These are phyloP conservation scores for Apodospora peruviana DNA, from an alignment of 495 filamentous ascomycete genomes.

Conservation along the genomic window DNA sequence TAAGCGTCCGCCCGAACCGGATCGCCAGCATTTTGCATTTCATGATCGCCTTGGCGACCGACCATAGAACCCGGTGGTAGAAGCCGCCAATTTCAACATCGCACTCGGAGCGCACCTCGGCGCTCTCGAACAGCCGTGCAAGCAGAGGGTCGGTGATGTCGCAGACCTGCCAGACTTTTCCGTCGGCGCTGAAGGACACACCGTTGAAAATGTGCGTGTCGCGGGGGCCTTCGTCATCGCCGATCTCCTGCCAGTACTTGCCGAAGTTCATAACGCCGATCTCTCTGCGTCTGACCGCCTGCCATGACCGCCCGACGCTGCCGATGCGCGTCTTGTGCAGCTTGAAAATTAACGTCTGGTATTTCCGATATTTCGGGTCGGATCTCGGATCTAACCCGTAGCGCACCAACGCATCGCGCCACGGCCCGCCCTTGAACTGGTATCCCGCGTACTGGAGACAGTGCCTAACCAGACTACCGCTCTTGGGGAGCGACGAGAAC, in stretches of 20 bases:
- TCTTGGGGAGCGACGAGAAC: slow-evolving; percentile 30
- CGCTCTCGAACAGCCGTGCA: slow-evolving; percentile 43
- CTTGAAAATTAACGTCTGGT: slow-evolving; percentile 84
- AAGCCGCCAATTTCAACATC: slow-evolving; percentile 67
- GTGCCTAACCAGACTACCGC: slow-evolving; percentile 51
- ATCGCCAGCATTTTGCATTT: slow-evolving; percentile 66
- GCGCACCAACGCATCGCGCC: slow-evolving; percentile 76
- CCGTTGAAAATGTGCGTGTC: slow-evolving; percentile 79
- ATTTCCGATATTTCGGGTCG: slow-evolving; percentile 66
- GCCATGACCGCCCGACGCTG: slow-evolving; percentile 40
- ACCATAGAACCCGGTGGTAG: slow-evolving; percentile 71
- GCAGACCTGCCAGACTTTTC: slow-evolving; percentile 88
- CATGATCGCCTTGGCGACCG: slow-evolving; percentile 81
- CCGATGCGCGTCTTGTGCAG: slow-evolving; percentile 40
- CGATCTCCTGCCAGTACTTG: slow-evolving; percentile 27
- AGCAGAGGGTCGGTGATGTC: slow-evolving; percentile 81
- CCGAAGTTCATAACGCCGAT: slow-evolving; percentile 27
- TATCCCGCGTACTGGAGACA: slow-evolving; percentile 76
- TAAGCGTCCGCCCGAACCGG: slow-evolving; percentile 35
- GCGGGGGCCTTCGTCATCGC: slow-evolving; percentile 29
- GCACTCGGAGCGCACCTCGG: slow-evolving; percentile 41
- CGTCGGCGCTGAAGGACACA: slow-evolving; percentile 57
- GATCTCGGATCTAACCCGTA: slow-evolving; percentile 81
- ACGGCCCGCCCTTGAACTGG: slow-evolving; percentile 84
- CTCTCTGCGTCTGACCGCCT: slow-evolving; percentile 27